Conservation (phyloP, 2,329 filamentous ascomycete species). For the Graphilbum ipis-grandicollis region DNA sequence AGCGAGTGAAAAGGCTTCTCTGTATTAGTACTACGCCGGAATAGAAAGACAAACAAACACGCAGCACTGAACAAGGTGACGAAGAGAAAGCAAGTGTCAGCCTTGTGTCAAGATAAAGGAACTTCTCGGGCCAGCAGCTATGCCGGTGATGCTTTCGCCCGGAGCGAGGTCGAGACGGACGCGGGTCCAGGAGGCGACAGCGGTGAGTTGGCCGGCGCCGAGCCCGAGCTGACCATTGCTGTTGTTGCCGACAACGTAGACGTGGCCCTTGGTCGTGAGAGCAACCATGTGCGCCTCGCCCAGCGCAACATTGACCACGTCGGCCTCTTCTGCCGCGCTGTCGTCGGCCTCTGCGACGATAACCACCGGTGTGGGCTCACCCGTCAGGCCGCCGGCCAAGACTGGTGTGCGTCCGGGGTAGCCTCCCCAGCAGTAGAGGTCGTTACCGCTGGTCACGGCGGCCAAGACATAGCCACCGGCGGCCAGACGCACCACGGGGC, state of each 20-base stretch:
- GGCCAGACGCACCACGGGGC: conserved; percentile 32
- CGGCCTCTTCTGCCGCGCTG: conserved; percentile 16
- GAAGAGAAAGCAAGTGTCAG: too few species aligned
- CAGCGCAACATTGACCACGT: conserved; percentile 38
- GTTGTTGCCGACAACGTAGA: conserved; percentile 41
- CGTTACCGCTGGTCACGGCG: conserved; percentile 37
- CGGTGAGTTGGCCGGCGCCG: conserved; percentile 7
- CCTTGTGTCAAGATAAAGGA: conserved; percentile 33
- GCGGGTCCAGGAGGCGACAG: conserved; percentile 15
- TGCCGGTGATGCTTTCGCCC: conserved; percentile 18
- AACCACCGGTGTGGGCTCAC: conserved; percentile 24
- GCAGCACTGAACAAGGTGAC: too few species aligned
- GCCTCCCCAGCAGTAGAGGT: conserved; percentile 46
- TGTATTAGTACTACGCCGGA: not conserved
- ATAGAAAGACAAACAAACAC: not conserved
- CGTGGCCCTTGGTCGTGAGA: conserved; percentile 26
- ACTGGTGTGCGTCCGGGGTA: conserved; percentile 14
- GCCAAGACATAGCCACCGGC: conserved; percentile 39
- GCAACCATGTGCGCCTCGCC: conserved; percentile 42
- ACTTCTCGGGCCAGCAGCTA: conserved; percentile 29
- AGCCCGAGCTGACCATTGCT: conserved; percentile 42
- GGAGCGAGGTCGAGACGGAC: conserved; percentile 13
- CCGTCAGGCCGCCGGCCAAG: conserved; percentile 10
- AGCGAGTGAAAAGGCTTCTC: not conserved
- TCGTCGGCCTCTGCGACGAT: conserved; percentile 36